A percentile compares a stretch with the other conserved stretches of the same genome.
Evolutionary conservation across 2,329 filamentous ascomycete genomes (phyloP).

Genomic region (Epichloe uncinata): DNA sequence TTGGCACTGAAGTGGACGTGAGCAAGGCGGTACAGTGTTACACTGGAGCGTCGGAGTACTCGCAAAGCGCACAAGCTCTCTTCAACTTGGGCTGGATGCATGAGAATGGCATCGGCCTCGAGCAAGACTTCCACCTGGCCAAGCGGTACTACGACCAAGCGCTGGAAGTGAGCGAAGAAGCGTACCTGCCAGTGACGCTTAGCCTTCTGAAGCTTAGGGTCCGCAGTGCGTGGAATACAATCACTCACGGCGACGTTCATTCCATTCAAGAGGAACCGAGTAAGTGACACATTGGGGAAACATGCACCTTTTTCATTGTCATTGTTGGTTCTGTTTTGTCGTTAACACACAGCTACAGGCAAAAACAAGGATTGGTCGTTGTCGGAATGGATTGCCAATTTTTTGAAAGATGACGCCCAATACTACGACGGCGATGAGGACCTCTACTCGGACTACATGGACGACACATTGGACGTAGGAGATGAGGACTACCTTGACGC

Average conservation of each 20-base stretch:
- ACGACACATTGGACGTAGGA: slow-evolving; percentile 41
- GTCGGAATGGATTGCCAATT: slow-evolving; percentile 76
- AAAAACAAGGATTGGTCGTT: slow-evolving; percentile 62
- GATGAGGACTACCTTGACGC: slow-evolving; percentile 52
- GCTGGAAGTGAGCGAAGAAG: slow-evolving; percentile 80
- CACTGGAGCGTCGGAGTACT: slow-evolving; percentile 77
- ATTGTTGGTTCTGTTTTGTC: not conserved
- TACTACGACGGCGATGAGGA: slow-evolving; percentile 49
- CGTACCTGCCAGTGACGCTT: slow-evolving; percentile 83
- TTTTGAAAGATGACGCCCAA: slow-evolving; percentile 56
- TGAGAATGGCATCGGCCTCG: slow-evolving; percentile 84
- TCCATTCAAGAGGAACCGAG: slow-evolving; percentile 81
- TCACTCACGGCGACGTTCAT: slow-evolving; percentile 83
- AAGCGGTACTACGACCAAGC: slow-evolving; percentile 94
- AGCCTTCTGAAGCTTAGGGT: slow-evolving; percentile 74
- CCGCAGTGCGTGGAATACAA: slow-evolving; percentile 85
- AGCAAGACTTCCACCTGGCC: slow-evolving; percentile 92
- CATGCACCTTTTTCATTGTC: not conserved
- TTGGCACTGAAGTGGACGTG: slow-evolving; percentile 57
- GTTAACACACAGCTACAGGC: slow-evolving; percentile 32
- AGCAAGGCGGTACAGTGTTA: slow-evolving; percentile 92
- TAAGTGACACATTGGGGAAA: slow-evolving; percentile 29
- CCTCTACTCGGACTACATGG: slow-evolving; percentile 36
- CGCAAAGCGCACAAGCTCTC: slow-evolving; percentile 85
- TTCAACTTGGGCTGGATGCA: slow-evolving; percentile 99